A percentile compares a stretch with the other conserved stretches of the same genome.
Conservation (phyloP, 2,329 filamentous ascomycete genomes). For the Exophiala spinifera region DNA sequence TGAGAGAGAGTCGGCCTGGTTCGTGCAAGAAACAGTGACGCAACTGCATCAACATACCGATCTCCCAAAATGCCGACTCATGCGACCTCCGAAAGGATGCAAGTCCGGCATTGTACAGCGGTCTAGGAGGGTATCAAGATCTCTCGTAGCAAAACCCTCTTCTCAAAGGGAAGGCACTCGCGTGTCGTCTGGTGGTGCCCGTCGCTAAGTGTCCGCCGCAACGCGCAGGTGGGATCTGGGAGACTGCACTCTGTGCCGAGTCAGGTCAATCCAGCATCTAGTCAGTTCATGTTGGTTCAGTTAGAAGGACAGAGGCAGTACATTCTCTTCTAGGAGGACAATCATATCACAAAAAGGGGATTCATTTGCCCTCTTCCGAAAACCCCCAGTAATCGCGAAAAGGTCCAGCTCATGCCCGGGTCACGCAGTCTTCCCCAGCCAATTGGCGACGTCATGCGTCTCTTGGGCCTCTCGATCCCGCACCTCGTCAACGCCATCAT, state of each 20-base stretch:
- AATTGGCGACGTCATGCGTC: background rate
- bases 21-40: no score
- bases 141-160: background rate
- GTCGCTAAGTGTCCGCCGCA: background rate
- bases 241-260: no score
- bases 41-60: constrained; percentile 34
- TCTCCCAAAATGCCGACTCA: constrained; percentile 52
- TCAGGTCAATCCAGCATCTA: no score
- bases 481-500: no score
- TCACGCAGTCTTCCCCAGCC: background rate
- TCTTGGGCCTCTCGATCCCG: background rate
- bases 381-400: background rate
- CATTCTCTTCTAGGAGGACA: no score
- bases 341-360: background rate
- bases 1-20: no score
- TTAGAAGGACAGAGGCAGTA: no score
- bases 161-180: no score
- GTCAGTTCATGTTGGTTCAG: no score
- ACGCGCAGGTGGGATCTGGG: background rate
- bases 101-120: constrained; percentile 34
- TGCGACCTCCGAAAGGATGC: constrained; percentile 53
- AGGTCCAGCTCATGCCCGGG: background rate
- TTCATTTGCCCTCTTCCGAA: background rate
- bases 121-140: background rate
- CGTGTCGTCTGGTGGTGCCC: no score